Evolutionary conservation across 306 rosid genomes (phyloP).

Genomic region (Oemleria cerasiformis): DNA sequence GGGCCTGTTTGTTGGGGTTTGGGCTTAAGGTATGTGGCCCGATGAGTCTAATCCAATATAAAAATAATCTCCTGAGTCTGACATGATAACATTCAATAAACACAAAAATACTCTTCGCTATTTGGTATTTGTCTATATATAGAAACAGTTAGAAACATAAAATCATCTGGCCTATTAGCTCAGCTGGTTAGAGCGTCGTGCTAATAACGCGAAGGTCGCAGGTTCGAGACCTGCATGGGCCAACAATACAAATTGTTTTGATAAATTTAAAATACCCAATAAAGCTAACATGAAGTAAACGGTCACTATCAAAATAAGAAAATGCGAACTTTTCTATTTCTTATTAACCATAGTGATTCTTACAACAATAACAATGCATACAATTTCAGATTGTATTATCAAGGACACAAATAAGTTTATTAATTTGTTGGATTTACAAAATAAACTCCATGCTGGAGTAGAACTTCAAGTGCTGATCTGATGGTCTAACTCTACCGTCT

Average conservation of each 20-base stretch:
- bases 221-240: conserved; percentile 25
- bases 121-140: neutral
- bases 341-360: neutral
- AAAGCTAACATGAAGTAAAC: no score
- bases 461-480: conserved; percentile 14
- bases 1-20: no score
- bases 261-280: neutral
- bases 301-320: no score
- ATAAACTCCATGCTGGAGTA: neutral
- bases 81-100: no score
- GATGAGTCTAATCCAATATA: no score
- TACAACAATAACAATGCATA: neutral
- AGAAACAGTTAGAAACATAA: neutral
- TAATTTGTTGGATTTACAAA: neutral
- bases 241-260: neutral
- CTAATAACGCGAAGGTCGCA: conserved; percentile 20
- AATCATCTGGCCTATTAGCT: conserved; percentile 6
- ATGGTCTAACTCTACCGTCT: conserved; percentile 25
- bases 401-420: neutral
- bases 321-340: neutral
- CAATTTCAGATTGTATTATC: neutral
- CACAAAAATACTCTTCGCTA: no score
- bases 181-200: conserved; percentile 22
- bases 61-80: no score
- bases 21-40: no score